Conservation (phyloP, 1,284 basidiomycete genomes). For the Ceraceosorus guamensis region DNA sequence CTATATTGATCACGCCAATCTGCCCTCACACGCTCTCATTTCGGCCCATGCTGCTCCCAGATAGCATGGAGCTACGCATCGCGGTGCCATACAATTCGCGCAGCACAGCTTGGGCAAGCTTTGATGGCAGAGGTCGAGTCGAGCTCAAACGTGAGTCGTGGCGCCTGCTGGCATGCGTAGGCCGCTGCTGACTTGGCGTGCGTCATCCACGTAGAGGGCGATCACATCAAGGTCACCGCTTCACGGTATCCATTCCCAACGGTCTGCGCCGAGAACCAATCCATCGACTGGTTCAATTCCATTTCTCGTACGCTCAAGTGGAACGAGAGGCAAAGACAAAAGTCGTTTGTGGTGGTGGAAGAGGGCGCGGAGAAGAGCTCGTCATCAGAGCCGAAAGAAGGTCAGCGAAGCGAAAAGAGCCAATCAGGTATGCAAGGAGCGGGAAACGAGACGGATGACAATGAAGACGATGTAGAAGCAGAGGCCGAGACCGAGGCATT, state of each 20-base stretch:
- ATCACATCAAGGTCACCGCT: constrained; percentile 97
- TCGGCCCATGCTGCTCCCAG: constrained; percentile 88
- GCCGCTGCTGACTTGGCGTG: too few relatives aligned
- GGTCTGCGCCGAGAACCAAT: constrained; percentile 93
- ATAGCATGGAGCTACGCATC: constrained; percentile 96
- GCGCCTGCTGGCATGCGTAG: background rate
- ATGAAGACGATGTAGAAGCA: constrained; percentile 18
- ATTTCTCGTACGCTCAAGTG: constrained; percentile 93
- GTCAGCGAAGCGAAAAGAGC: background rate
- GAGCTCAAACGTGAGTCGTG: constrained; percentile 61
- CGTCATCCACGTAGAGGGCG: too few relatives aligned
- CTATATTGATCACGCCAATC: constrained; percentile 91
- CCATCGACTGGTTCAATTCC: constrained; percentile 95
- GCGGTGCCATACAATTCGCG: constrained; percentile 97
- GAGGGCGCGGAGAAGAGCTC: constrained; percentile 62
- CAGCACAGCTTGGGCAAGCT: constrained; percentile 97
- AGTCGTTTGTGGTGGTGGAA: constrained; percentile 54
- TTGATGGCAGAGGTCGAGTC: constrained; percentile 92
- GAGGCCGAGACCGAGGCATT: constrained; percentile 35
- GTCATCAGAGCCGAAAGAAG: constrained; percentile 1
- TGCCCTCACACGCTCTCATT: constrained; percentile 98
- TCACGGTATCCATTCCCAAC: constrained; percentile 98
- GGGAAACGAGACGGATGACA: constrained; percentile 14
- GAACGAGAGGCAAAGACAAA: constrained; percentile 47
- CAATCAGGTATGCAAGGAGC: too few relatives aligned